Evolutionary conservation across 331 rosid genomes (phyloP), one percentile per base, ranked within the genome.

Genomic region (Stylosanthes scabra): DNA sequence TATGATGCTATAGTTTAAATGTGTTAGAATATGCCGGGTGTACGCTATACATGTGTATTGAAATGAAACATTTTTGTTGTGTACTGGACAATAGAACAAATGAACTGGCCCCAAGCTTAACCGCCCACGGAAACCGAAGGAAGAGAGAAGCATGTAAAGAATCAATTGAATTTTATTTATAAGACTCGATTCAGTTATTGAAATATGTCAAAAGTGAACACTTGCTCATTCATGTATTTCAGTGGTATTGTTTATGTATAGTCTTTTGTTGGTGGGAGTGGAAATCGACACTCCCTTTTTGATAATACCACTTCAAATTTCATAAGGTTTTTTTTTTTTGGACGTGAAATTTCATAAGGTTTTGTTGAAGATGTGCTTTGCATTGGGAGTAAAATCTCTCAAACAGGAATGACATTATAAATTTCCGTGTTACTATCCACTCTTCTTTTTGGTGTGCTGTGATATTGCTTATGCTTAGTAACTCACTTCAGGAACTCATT

Each of bases 1-100:
- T 29, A 8, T 14, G 29, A 41, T 42, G 54, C 20, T 4, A 28
- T 27, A 20, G 55, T 58, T 42, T 70, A 9, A 65, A 27, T 29
- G 9, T 54, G 66, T 70, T 74, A 56, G 31, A 44, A 39, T 50
- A 39, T 5, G 9, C 12, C 59, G 54, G 55, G 64, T 74, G 54
- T 13, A 31, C 70, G 9, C 8, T 14, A 9, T 65, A 3, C 8
- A 25, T 6, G 52, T 12, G 39, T 58, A 40, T 69, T 52, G 51
- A 15, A 45, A 45, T 52, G 51, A 15, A 45, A 45, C 25, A 46
- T 46, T 55, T 65, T 70, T 54, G 47, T 54, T 57, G 31, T 57
- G 68, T 13, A 52, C 64, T 69, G 39, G 51, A 44, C 59, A 68
- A 15, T 47, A 12, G 9, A 42, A 42, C 50, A 3, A 11, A 13